These are phyloP conservation scores for Pittosporum tobira DNA, from an alignment of 129 eudicot species.

Conservation along the genomic window DNA sequence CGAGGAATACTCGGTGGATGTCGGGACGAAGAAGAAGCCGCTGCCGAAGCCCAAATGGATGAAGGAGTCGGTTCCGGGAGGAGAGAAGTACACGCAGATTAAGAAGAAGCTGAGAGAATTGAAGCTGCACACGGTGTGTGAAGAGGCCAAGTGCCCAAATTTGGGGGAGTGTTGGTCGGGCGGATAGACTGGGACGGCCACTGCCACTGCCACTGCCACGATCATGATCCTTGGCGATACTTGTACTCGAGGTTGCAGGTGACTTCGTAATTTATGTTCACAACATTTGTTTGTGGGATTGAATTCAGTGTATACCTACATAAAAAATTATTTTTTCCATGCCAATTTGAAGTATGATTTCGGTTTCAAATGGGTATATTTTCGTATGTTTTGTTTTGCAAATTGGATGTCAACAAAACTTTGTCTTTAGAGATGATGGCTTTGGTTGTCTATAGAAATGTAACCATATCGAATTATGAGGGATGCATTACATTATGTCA, in stretches of 20 bases:
- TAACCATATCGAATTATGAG: too few species aligned
- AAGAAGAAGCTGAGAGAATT: slow-evolving; percentile 65
- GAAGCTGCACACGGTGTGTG: slow-evolving; percentile 89
- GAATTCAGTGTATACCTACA: neutral
- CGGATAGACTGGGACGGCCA: slow-evolving; percentile 94
- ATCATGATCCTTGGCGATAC: slow-evolving; percentile 98
- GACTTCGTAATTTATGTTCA: neutral
- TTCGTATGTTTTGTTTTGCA: too few species aligned
- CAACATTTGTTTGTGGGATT: neutral
- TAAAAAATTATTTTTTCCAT: too few species aligned
- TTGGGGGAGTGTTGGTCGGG: slow-evolving; percentile 99
- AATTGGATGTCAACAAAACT: too few species aligned
- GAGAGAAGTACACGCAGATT: slow-evolving; percentile 76
- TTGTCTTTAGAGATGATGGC: too few species aligned
- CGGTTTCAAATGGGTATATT: neutral
- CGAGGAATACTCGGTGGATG: slow-evolving; percentile 70
- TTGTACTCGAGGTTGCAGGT: slow-evolving; percentile 98
- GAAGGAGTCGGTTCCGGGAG: slow-evolving; percentile 87
- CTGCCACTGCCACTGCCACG: slow-evolving; percentile 99
- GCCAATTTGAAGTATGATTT: neutral
- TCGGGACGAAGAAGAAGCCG: slow-evolving; percentile 91
- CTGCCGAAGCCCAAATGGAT: slow-evolving; percentile 95
- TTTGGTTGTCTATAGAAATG: too few species aligned
- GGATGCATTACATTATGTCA: too few species aligned
- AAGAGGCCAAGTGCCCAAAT: slow-evolving; percentile 91